A percentile compares a stretch with the other conserved stretches of the same genome.
Conservation (phyloP, 2,329 filamentous ascomycete species). For the Plectosphaerella sp. region DNA sequence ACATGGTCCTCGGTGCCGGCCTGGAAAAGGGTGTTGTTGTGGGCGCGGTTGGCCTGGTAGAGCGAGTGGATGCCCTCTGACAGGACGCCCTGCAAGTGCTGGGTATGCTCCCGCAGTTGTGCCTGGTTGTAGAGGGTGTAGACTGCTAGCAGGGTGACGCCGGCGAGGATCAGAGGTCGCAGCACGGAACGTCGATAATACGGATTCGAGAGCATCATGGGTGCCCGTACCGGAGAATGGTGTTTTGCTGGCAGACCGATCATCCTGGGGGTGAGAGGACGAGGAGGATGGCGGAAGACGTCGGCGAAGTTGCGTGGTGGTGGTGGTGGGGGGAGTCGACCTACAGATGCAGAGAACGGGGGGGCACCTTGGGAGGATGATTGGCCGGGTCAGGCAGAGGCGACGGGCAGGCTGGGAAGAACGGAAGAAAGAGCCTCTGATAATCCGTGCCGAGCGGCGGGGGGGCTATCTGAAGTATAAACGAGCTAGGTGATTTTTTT, state of each 20-base stretch:
- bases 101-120: neutral
- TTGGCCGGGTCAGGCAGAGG: too few relatives aligned
- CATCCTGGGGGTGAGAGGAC: neutral
- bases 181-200: slow-evolving; percentile 1
- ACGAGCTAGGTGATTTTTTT: too few relatives aligned
- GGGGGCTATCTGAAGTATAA: too few relatives aligned
- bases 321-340: neutral
- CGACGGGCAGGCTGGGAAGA: too few relatives aligned
- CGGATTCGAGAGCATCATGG: slow-evolving; percentile 1
- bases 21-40: slow-evolving; percentile 34
- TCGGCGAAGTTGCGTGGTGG: neutral
- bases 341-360: neutral
- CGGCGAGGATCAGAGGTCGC: slow-evolving; percentile 1
- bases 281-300: neutral
- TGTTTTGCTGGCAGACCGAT: slow-evolving; percentile 1
- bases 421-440: too few relatives aligned
- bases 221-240: neutral
- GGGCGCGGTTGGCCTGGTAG: slow-evolving; percentile 14
- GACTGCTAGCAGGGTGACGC: neutral
- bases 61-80: slow-evolving; percentile 1
- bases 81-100: neutral
- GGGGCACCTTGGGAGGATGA: neutral
- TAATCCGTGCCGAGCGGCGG: too few relatives aligned
- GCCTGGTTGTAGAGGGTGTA: slow-evolving; percentile 2
- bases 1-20: slow-evolving; percentile 26